Evolutionary conservation across 176 grass and related monocot genomes (phyloP).

Genomic region (Bonia amplexicaulis): DNA sequence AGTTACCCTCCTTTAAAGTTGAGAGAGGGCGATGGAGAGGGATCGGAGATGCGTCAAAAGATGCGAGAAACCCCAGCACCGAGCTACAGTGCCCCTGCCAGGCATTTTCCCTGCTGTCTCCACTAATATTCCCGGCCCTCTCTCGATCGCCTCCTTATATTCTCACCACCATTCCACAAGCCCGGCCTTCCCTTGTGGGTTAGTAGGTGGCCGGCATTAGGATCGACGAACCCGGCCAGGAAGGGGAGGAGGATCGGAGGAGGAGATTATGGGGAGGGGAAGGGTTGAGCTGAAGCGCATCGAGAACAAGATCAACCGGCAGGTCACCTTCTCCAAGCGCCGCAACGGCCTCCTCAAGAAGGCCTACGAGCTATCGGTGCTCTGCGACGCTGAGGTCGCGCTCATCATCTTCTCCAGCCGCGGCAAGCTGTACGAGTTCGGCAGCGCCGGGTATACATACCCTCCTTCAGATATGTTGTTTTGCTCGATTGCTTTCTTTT

Average conservation of each 20-base stretch:
- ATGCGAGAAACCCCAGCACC: slow-evolving; percentile 39
- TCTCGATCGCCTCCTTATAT: slow-evolving; percentile 24
- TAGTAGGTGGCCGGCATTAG: slow-evolving; percentile 9
- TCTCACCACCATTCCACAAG: slow-evolving; percentile 4
- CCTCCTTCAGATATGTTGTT: slow-evolving; percentile 2
- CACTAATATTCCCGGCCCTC: slow-evolving; percentile 25
- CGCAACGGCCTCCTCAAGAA: slow-evolving; percentile 91
- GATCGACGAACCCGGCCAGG: neutral
- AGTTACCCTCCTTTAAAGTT: slow-evolving; percentile 47
- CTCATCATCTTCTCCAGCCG: slow-evolving; percentile 95
- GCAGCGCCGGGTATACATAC: slow-evolving; percentile 50
- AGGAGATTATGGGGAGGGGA: slow-evolving; percentile 69
- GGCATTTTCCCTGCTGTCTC: slow-evolving; percentile 10
- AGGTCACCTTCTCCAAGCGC: slow-evolving; percentile 98
- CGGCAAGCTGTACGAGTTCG: slow-evolving; percentile 97
- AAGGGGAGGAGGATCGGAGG: neutral
- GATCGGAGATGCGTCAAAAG: slow-evolving; percentile 32
- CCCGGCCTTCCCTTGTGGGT: neutral
- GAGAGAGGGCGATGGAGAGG: neutral
- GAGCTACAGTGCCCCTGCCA: slow-evolving; percentile 31
- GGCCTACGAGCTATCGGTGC: slow-evolving; percentile 89
- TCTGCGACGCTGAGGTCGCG: slow-evolving; percentile 92
- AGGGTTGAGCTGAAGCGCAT: slow-evolving; percentile 92
- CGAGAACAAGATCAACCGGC: slow-evolving; percentile 96
- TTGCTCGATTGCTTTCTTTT: neutral